Base-by-base conservation (phyloP, 345 rosid species). In the Rhizophora mangle region DNA sequence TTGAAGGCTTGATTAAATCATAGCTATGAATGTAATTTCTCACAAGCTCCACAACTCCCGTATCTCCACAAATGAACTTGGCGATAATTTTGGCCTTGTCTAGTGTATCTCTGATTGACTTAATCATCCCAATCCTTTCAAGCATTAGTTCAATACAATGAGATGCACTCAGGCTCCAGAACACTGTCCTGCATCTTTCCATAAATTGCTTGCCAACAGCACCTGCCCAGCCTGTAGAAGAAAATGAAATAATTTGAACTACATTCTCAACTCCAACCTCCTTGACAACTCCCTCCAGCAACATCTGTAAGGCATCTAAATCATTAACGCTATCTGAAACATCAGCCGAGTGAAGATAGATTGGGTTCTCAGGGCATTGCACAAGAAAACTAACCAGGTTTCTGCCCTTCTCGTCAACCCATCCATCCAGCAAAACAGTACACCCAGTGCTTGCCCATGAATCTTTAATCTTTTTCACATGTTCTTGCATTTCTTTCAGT, bases 381-480 rank as follows among this genome's bases (percentile, higher is more conserved):
- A 78, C 88, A 37, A 88, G 49, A 65, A 90, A 85, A 76, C 46
- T 65, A 72, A 86, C 85, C 19, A 88, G 65, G 71, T 76, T 72
- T 66, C 62, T 76, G 63, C 92, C 90, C 43, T 78, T 75, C 53
- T 73, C 68, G 39, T 82, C 86, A 31, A 67, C 69, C 91, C 93
- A 90, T 76, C 82, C 85, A 72, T 90, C 94, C 76, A 87, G 68
- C 74, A 90, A 74, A 69, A 90, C 67, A 72, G 87, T 87, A 69
- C 94, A 90, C 18, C 96, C 88, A 1, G 85, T 84, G 58, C 65
- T 62, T 24, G 29, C 69, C 94, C 94, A 90, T 0, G 90, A 84
- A 46, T 77, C 72, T 74, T 77, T 76, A 47, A 87, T 71, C 31
- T 69, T 78, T 61, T 75, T 67, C 64, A 83, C 79, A 72, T 77